phyloP scores from a whole-genome alignment of 495 filamentous ascomycete genomes.

The Penicillium chermesinum region DNA sequence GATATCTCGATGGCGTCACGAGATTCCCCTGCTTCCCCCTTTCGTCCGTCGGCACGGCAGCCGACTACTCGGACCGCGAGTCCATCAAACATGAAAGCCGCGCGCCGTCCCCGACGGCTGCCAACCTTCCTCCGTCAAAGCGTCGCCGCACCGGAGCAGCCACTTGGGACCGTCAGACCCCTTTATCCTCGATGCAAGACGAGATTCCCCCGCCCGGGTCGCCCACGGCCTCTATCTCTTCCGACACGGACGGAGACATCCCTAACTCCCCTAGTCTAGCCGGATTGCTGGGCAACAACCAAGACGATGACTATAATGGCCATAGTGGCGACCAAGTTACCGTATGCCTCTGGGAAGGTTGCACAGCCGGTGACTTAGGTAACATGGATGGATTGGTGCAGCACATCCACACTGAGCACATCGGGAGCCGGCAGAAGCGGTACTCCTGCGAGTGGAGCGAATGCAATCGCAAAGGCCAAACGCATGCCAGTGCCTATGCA shows the following conservation, averaged over 20 bases:
- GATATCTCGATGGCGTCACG: slow-evolving; percentile 28
- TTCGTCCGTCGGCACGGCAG: slow-evolving; percentile 45
- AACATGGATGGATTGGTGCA: slow-evolving; percentile 94
- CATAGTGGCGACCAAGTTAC: slow-evolving; percentile 78
- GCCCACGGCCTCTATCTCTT: slow-evolving; percentile 62
- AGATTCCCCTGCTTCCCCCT: slow-evolving; percentile 47
- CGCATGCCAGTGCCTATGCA: slow-evolving; percentile 92
- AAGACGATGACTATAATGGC: slow-evolving; percentile 74
- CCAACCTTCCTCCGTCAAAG: slow-evolving; percentile 49
- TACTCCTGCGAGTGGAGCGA: slow-evolving; percentile 95
- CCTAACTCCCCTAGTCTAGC: slow-evolving; percentile 42
- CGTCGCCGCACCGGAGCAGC: slow-evolving; percentile 46
- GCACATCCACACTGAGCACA: slow-evolving; percentile 91
- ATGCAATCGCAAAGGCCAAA: slow-evolving; percentile 77
- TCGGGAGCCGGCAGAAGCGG: slow-evolving; percentile 73
- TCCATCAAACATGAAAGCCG: slow-evolving; percentile 41
- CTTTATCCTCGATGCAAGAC: slow-evolving; percentile 40
- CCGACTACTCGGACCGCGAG: slow-evolving; percentile 44
- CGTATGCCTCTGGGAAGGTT: slow-evolving; percentile 84
- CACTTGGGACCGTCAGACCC: slow-evolving; percentile 48
- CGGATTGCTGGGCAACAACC: slow-evolving; percentile 48
- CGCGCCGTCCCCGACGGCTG: slow-evolving; percentile 35
- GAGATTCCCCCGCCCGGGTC: slow-evolving; percentile 38
- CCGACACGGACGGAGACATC: slow-evolving; percentile 80
- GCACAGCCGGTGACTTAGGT: slow-evolving; percentile 67